Evolutionary conservation across 192 early-diverging fungal species (phyloP).

Genomic region (Neocallimastix lanati): DNA sequence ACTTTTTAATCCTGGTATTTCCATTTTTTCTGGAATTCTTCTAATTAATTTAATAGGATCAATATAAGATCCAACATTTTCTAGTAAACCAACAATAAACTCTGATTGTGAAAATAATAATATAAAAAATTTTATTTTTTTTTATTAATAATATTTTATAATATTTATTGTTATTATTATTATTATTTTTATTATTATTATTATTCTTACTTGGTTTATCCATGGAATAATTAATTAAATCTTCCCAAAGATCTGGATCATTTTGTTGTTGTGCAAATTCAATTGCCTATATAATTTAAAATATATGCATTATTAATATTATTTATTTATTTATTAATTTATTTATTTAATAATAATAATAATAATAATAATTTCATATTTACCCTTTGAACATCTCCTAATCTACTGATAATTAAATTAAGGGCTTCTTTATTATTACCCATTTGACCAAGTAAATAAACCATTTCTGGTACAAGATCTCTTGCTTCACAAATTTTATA

Average conservation of each 20-base stretch:
- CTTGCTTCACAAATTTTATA: constrained; percentile 65
- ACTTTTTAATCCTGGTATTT: constrained; percentile 60
- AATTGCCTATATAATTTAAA: too few species aligned
- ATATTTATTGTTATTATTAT: too few species aligned
- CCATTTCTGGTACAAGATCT: constrained; percentile 91
- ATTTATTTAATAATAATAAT: neutral
- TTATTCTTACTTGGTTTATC: constrained; percentile 74
- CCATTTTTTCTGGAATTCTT: constrained; percentile 56
- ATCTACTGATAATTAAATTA: constrained; percentile 75
- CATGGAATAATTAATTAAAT: constrained; percentile 77
- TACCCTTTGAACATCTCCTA: constrained; percentile 74
- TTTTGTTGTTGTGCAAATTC: constrained; percentile 97
- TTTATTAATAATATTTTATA: constrained; percentile 8
- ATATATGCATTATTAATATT: too few species aligned
- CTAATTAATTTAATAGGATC: constrained; percentile 64
- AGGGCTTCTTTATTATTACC: constrained; percentile 86
- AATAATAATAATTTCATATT: neutral
- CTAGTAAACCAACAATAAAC: constrained; percentile 81
- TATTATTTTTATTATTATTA: neutral
- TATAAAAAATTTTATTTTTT: neutral
- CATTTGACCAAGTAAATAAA: constrained; percentile 90
- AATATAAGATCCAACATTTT: constrained; percentile 73
- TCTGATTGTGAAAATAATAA: constrained; percentile 23
- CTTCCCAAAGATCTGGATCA: constrained; percentile 88
- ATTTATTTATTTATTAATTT: neutral